Evolutionary conservation across 2,329 filamentous ascomycete genomes (phyloP), one percentile per base, ranked within the genome.

Genomic region (Plectosphaerella cucumerina): DNA sequence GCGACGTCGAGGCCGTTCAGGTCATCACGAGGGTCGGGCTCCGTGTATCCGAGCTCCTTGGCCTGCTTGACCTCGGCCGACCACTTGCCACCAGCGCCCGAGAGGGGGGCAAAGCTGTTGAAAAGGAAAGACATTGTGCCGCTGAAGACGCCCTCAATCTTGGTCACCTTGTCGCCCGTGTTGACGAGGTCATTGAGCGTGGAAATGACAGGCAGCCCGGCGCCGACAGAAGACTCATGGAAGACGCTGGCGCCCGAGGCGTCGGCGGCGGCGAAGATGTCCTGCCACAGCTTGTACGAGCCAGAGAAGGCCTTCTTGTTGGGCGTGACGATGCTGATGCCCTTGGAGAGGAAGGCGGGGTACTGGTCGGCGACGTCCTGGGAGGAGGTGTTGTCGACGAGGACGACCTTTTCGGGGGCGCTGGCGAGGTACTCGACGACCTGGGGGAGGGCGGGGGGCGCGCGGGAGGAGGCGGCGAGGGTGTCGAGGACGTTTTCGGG

Each of bases 261-360:
- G 45, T 80, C 77, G 1, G 91, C 86, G 1, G 89, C 80, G 3
- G 76, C 72, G 70, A 96, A 95, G 65, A 99, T 97, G 56, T 88
- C 83, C 63, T 89, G 81, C 92, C 93, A 99, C 50, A 96, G 76
- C 60, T 84, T 77, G 62, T 89, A 85, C 44, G 82, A 84, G 52
- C 88, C 85, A 0, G 90, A 95, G 72, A 99, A 99, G 14, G 89
- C 93, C 73, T 99, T 99, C 78, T 99, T 99, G 79, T 97, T 99
- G 42, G 94, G 92, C 1, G 94, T 99, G 23, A 97, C 90, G 61
- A 99, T 84, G 70, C 85, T 93, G 69, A 99, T 86, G 12, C 92
- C 93, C 56, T 84, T 82, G 62, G 82, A 80, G 54, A 99, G 76
- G 69, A 96, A 89, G 44, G 80, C 69, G 1, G 94, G 92, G 70